Conservation (phyloP, 1,284 basidiomycete genomes). For the Austropuccinia psidii region DNA sequence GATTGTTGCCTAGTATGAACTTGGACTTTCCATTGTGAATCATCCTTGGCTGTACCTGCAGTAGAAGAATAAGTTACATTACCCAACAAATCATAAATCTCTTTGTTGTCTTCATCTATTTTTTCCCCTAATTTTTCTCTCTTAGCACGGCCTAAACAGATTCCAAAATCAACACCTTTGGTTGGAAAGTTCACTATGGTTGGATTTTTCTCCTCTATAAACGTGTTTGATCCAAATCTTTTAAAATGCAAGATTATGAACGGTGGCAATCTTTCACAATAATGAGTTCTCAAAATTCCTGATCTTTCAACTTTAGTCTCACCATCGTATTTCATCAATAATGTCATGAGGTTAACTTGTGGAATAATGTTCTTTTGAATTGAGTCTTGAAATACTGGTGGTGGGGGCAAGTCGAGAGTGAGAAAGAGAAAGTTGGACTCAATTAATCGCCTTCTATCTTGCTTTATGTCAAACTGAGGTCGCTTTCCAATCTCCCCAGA, state of each 20-base stretch:
- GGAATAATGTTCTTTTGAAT: slow-evolving; percentile 98
- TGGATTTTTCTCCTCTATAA: slow-evolving; percentile 97
- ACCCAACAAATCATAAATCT: slow-evolving; percentile 85
- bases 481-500: slow-evolving; percentile 60
- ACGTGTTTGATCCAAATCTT: slow-evolving; percentile 94
- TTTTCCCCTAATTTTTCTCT: slow-evolving; percentile 56
- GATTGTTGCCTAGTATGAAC: slow-evolving; percentile 55
- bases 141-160: slow-evolving; percentile 58
- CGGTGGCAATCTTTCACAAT: slow-evolving; percentile 75
- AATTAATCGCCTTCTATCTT: slow-evolving; percentile 70
- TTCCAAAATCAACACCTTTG: slow-evolving; percentile 77
- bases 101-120: slow-evolving; percentile 52
- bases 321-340: slow-evolving; percentile 95
- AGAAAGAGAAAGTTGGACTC: slow-evolving; percentile 86
- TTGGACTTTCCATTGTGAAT: slow-evolving; percentile 80
- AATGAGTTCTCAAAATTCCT: slow-evolving; percentile 78
- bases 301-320: slow-evolving; percentile 56
- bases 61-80: slow-evolving; percentile 92
- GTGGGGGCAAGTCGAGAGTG: slow-evolving; percentile 88
- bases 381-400: slow-evolving; percentile 89
- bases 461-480: slow-evolving; percentile 80
- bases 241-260: slow-evolving; percentile 95
- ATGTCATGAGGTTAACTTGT: slow-evolving; percentile 81
- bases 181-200: slow-evolving; percentile 97
- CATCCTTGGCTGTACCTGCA: slow-evolving; percentile 83